Conservation (phyloP, 208 protist species). For the Spongospora subterranea region DNA sequence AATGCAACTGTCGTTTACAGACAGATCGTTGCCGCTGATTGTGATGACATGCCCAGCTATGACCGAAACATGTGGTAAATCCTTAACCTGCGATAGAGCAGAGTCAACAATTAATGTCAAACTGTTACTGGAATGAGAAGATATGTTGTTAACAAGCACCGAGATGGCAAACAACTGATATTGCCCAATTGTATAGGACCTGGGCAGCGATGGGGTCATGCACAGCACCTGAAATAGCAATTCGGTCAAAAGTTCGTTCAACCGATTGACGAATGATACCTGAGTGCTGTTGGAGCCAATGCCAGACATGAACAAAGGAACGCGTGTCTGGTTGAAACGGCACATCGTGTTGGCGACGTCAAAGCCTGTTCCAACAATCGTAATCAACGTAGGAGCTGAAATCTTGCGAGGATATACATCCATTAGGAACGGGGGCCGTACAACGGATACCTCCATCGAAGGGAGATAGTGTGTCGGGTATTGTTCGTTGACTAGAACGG, state of each 20-base stretch:
- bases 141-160: slow-evolving; percentile 34
- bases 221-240: slow-evolving; percentile 44
- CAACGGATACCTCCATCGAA: too few relatives aligned
- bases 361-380: slow-evolving; percentile 20
- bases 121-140: neutral
- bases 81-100: neutral
- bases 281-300: too few relatives aligned
- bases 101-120: neutral
- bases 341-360: neutral
- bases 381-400: neutral
- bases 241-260: too few relatives aligned
- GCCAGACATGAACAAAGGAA: neutral
- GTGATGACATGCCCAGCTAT: too few relatives aligned
- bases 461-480: neutral
- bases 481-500: neutral
- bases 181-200: neutral
- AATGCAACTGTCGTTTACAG: neutral
- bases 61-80: too few relatives aligned
- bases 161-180: neutral
- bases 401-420: neutral
- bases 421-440: neutral
- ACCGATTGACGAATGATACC: too few relatives aligned
- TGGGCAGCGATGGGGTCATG: neutral
- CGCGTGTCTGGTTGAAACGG: neutral
- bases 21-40: neutral